Evolutionary conservation across 495 filamentous ascomycete species (phyloP).

Genomic region (Aspergillus homomorphus): DNA sequence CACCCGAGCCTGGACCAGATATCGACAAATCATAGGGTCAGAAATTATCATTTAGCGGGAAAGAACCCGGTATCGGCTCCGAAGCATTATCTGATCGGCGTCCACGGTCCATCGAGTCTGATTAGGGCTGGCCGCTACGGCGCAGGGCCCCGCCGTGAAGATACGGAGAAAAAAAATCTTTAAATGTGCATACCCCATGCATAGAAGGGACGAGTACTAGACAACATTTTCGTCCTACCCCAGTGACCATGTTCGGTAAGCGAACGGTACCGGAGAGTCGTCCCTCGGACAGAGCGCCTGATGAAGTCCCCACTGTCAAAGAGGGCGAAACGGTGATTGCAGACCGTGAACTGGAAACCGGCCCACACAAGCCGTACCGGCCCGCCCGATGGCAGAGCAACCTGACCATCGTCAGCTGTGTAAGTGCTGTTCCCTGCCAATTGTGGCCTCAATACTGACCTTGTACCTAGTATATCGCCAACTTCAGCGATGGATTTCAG

Average conservation of each 20-base stretch:
- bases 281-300: no score
- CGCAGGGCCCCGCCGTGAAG: neutral
- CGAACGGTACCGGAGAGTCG: neutral
- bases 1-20: neutral
- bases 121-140: neutral
- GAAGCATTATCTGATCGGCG: neutral
- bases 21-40: neutral
- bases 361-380: slow-evolving; percentile 6
- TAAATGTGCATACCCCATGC: no score
- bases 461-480: slow-evolving; percentile 31
- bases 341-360: slow-evolving; percentile 9
- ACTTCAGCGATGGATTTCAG: slow-evolving; percentile 39
- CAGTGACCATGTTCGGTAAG: no score
- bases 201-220: no score
- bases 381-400: slow-evolving; percentile 16
- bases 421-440: neutral
- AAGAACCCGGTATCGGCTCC: neutral
- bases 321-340: slow-evolving; percentile 24
- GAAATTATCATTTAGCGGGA: neutral
- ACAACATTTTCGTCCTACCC: no score
- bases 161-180: neutral
- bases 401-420: slow-evolving; percentile 14
- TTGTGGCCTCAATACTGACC: neutral
- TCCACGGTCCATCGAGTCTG: neutral
- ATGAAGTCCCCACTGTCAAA: slow-evolving; percentile 5